Conservation (phyloP, 768 basidiomycete species). For the Macrolepiota dolichaula region DNA sequence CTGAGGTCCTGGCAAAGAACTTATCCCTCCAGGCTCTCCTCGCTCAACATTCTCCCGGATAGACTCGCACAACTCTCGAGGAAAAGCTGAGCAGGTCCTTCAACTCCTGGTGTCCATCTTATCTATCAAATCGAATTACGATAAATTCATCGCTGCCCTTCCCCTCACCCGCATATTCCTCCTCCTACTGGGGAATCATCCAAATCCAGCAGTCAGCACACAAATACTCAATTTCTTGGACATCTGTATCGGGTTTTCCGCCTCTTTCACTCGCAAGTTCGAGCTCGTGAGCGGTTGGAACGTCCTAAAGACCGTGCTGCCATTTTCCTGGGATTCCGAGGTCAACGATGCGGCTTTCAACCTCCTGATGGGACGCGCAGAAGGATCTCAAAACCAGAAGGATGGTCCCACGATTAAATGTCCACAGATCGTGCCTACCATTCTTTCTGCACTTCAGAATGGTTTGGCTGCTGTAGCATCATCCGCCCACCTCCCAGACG, state of each 20-base stretch:
- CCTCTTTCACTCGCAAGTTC: conserved; percentile 76
- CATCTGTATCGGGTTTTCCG: conserved; percentile 49
- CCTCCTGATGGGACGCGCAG: conserved; percentile 53
- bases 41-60: conserved; percentile 54
- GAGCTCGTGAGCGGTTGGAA: conserved; percentile 86
- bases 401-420: conserved; percentile 31
- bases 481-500: conserved; percentile 29
- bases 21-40: conserved; percentile 39
- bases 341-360: conserved; percentile 71
- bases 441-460: conserved; percentile 64
- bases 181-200: conserved; percentile 76
- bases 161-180: conserved; percentile 79
- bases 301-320: conserved; percentile 64
- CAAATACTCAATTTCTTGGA: conserved; percentile 60
- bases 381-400: background rate
- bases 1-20: conserved; percentile 4
- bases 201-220: conserved; percentile 53
- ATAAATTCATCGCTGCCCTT: conserved; percentile 69
- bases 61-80: conserved; percentile 43
- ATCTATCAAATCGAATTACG: conserved; percentile 50
- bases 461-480: conserved; percentile 44
- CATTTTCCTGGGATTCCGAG: conserved; percentile 61
- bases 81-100: conserved; percentile 69
- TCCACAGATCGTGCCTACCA: conserved; percentile 67
- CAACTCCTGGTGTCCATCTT: conserved; percentile 62